Conservation (phyloP, 2,329 filamentous ascomycete genomes). For the Trichoderma koningii region DNA sequence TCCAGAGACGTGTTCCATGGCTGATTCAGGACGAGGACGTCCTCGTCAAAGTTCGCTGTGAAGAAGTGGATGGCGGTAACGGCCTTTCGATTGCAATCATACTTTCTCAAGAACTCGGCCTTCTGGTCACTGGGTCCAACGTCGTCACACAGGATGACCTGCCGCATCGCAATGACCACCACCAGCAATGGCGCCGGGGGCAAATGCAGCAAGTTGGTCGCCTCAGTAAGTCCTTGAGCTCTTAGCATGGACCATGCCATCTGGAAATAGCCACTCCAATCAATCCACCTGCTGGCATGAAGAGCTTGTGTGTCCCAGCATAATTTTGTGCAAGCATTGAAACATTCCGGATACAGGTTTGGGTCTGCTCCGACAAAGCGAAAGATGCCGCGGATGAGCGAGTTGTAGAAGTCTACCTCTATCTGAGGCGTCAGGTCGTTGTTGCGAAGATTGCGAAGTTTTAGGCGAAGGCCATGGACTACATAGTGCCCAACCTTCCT, state of each 20-base stretch:
- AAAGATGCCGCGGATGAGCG: not conserved
- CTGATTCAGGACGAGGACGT: not conserved
- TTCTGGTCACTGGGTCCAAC: not conserved
- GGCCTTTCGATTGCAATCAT: not conserved
- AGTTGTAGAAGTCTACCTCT: not conserved
- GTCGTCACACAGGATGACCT: not conserved
- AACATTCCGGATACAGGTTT: not conserved
- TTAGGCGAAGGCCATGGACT: not conserved
- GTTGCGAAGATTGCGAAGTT: not conserved
- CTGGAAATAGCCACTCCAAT: not conserved
- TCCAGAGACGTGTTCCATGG: not conserved
- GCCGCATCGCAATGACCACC: not conserved
- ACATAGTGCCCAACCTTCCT: not conserved
- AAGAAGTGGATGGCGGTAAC: not conserved
- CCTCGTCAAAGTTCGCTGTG: not conserved
- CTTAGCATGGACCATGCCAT: not conserved
- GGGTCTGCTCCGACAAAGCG: not conserved
- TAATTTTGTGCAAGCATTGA: not conserved
- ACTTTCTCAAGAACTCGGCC: not conserved
- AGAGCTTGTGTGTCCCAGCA: not conserved
- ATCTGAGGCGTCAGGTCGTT: not conserved
- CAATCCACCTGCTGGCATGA: not conserved
- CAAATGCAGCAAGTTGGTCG: not conserved
- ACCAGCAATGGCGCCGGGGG: not conserved
- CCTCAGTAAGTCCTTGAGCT: not conserved